Base-by-base conservation (phyloP, 257 asterid species). In the Nicotiana sylvestris region DNA sequence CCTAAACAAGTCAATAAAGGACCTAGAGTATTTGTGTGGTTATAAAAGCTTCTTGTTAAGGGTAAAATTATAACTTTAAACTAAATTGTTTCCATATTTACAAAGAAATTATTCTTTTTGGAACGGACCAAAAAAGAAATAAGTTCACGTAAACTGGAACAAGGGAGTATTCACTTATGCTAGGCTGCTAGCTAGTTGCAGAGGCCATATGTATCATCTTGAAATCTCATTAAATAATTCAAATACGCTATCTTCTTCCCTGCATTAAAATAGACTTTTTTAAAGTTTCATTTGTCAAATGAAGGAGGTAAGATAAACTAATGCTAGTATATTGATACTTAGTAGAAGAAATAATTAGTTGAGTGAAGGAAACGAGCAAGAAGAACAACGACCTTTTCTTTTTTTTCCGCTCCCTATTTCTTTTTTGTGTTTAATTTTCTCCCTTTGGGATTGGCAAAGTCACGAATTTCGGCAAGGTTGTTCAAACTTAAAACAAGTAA, bases 311-410 rank as follows among this genome's bases (percentile, higher is more conserved):
- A 74, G 65, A 53, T 53, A 12, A 74, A 55, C 11, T 13, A 35
- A 72, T 51, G 13, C 15, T 74, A 49, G 13, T 13, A 27, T 6
- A 27, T 6, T 29, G 9, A 17, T 49, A 43, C 12, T 74, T n/a
- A 35, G 12, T 72, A 43, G 30, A 72, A 16, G 7, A 30, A 43
- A 9, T 61, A 2, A 62, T 67, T 80, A 16, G 76, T 69, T 82
- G 85, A 84, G 81, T 85, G 87, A 82, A 85, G 80, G 88, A 80
- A 91, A 82, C 78, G 82, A 81, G 69, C 86, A 81, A 86, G 82
- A 81, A 85, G 65, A 85, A 88, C 81, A 86, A 88, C 90, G 90
- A 89, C 94, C 85, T 84, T 84, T 89, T 89, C 87, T 89, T 39
- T 10, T 10, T 51, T 9, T 33, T 8, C 58, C 6, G 27, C 55